Base-by-base conservation (phyloP, 1,284 basidiomycete species). In the Tylopilus sp. region DNA sequence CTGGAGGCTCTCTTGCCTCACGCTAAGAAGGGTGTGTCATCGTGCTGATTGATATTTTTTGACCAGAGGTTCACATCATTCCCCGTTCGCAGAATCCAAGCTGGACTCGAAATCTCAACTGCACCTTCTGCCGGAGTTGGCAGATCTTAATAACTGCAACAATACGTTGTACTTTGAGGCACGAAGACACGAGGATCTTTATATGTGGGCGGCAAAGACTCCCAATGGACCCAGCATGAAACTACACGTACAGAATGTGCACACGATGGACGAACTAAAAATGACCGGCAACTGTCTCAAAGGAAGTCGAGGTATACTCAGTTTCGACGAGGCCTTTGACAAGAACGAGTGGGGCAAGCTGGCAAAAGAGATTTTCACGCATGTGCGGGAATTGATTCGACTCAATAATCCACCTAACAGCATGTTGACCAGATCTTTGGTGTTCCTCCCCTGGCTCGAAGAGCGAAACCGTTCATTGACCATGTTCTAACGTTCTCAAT, bases 201-300 rank as follows among this genome's bases (percentile, higher is more conserved):
- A 98, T 66, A 73, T 99, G 56, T 99, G 97, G 97, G 88, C 94
- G 16, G 84, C 90, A 19, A 96, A 98, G 69, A 92, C 94, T 36
- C 97, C 97, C 18, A 99, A 99, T 65, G 97, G 97, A 2, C 97
- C 97, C 7, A 93, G 88, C 59, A 86, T 96, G 67, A 98, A 98
- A 70, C 81, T 98, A 75, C 96, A 98, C 65, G 93, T 98, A 18
- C 94, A 98, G 70, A 99, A 99, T 69, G 80, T 97, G 49, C 97
- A 99, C 70, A 99, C 97, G 35, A 99, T 99, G 97, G 97, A 99
- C 73, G 97, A 99, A 71, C 78, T 99, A 60, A 99, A 99, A 74
- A 92, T 99, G 95, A 97, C 95, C 4, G 97, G 97, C 21, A 99
- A 99, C 70, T 99, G 97, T 69, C 73, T 99, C 59, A 97, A 97